Evolutionary conservation across 208 protist genomes (phyloP).

Genomic region (Naegleria fowleri): DNA sequence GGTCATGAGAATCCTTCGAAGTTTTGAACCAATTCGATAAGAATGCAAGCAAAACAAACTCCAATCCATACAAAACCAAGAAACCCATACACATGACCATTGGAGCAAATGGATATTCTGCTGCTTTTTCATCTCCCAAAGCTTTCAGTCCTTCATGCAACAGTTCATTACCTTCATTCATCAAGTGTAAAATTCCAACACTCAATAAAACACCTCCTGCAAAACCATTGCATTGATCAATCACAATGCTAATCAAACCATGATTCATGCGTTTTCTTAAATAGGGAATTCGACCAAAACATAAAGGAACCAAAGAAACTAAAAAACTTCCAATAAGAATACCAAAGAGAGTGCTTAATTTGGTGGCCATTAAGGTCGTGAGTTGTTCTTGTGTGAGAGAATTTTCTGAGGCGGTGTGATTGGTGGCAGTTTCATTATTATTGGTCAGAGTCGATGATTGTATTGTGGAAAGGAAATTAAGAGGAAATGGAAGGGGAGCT

Average conservation of each 20-base stretch:
- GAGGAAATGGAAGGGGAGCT: no score
- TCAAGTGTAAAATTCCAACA: slow-evolving; percentile 8
- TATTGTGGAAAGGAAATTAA: no score
- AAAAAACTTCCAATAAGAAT: not conserved
- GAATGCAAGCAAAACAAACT: not conserved
- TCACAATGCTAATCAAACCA: not conserved
- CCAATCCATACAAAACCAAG: not conserved
- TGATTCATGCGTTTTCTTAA: not conserved
- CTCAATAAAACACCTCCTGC: slow-evolving; percentile 20
- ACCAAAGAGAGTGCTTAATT: not conserved
- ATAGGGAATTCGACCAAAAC: not conserved
- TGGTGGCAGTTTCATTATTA: no score
- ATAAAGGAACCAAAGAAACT: not conserved
- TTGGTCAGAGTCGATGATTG: no score
- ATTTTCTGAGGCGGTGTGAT: no score
- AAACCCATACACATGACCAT: not conserved
- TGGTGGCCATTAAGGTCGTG: not conserved
- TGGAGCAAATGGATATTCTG: not conserved
- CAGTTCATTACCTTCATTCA: not conserved
- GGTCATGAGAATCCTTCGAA: not conserved
- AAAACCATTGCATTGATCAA: slow-evolving; percentile 16
- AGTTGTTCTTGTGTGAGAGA: no score
- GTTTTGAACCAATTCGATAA: not conserved
- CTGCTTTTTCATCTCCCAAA: no score
- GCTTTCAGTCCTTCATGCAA: not conserved